phyloP scores from a whole-genome alignment of 345 rosid species.

The Gossypium rotundifolium region DNA sequence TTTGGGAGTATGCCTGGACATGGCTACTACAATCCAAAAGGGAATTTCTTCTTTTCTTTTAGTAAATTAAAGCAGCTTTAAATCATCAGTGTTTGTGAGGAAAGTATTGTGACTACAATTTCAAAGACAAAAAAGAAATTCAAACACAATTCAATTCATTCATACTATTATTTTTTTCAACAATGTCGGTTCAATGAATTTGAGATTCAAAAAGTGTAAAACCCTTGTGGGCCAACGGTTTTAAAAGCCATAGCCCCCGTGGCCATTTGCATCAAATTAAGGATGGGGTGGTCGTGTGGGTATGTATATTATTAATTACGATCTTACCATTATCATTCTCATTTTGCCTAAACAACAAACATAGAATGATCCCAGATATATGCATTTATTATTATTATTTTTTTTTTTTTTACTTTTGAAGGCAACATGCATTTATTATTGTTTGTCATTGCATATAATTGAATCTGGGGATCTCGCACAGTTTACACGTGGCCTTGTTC shows the following conservation, averaged over 20 bases:
- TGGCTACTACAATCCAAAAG: no score
- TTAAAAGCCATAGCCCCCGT: background rate
- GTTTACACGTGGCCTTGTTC: slow-evolving; percentile 6
- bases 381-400: background rate
- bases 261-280: background rate
- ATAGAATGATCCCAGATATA: background rate
- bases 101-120: background rate
- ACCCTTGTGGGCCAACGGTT: background rate
- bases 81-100: background rate
- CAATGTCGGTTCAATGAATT: no score
- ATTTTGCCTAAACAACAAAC: background rate
- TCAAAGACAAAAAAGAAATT: no score
- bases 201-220: no score
- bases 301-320: background rate
- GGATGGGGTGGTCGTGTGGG: slow-evolving; percentile 8
- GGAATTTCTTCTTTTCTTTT: no score
- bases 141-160: background rate
- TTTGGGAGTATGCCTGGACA: background rate
- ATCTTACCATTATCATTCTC: background rate
- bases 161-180: background rate
- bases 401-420: no score
- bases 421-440: background rate
- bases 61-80: no score
- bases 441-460: background rate
- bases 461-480: background rate